Evolutionary conservation across 345 rosid genomes (phyloP).

Genomic region (Populus nigra): DNA sequence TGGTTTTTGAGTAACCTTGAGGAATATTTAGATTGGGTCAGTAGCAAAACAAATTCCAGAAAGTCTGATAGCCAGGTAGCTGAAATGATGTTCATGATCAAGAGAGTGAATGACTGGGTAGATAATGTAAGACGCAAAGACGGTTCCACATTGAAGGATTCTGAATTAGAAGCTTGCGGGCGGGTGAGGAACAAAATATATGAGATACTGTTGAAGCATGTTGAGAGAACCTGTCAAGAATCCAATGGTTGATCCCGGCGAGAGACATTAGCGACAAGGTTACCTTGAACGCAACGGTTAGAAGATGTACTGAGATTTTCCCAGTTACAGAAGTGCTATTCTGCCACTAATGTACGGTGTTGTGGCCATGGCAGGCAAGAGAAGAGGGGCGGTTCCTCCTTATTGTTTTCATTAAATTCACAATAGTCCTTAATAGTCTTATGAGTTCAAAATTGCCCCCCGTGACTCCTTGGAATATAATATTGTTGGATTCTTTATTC

Average conservation of each 20-base stretch:
- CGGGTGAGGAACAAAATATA: constrained; percentile 61
- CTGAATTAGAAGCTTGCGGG: constrained; percentile 44
- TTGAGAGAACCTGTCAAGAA: constrained; percentile 54
- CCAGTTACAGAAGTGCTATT: too few relatives aligned
- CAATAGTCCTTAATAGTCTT: too few relatives aligned
- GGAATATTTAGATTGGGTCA: constrained; percentile 49
- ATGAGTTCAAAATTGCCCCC: not conserved
- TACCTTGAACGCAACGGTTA: not conserved
- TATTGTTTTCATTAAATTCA: not conserved
- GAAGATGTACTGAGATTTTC: too few relatives aligned
- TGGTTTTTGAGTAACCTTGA: constrained; percentile 58
- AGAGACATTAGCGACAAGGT: not conserved
- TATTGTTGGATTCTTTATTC: too few relatives aligned
- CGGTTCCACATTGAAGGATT: constrained; percentile 19
- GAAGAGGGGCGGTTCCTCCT: not conserved
- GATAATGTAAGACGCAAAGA: constrained; percentile 28
- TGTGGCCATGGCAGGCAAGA: not conserved
- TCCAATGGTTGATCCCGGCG: constrained; percentile 7
- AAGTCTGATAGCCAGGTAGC: constrained; percentile 40
- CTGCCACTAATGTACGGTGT: too few relatives aligned
- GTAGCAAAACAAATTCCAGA: constrained; percentile 21
- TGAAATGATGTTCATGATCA: constrained; percentile 52
- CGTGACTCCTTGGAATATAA: too few relatives aligned
- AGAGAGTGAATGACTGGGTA: constrained; percentile 62
- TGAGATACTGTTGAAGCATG: constrained; percentile 57